Evolutionary conservation across 2,329 filamentous ascomycete genomes (phyloP), one percentile per base, ranked within the genome.

Genomic region (Xylariaceae sp.): DNA sequence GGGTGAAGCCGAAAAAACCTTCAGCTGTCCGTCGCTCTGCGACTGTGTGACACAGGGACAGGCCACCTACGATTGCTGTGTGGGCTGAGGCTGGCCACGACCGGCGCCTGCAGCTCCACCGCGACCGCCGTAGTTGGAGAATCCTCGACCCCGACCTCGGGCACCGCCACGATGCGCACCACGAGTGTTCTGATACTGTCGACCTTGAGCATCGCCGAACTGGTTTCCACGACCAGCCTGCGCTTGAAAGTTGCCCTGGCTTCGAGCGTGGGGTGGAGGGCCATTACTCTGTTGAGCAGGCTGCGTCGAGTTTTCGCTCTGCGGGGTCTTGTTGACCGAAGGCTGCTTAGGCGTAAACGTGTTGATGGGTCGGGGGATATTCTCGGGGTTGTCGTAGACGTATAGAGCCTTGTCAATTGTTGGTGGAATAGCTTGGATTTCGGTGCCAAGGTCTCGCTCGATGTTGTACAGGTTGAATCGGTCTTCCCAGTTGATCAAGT

Each of bases 401-500:
- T 99, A 99, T 44, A 99, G 86, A 65, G 89, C 95, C 83, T 97
- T 97, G 80, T 99, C 94, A 66, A 99, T 99, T 67, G 86, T 88
- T 55, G 86, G 83, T 15, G 94, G 94, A 70, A 99, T 99, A n/a
- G 94, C 88, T 72, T 94, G 90, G 62, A 99, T 99, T 76, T 99
- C 94, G 5, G 94, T 99, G 55, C 94, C 94, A 47, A 99, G 81
- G 71, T 99, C 94, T 68, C 95, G 89, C 76, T 99, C 94, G 68
- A 99, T 99, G 74, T 95, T 95, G 81, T 99, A 99, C 17, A 99
- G 83, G 75, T 97, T 99, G 82, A 96, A 97, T 34, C 94, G 87
- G 74, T 99, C 94, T 59, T 99, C 94, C 94, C 94, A 99, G 75
- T 96, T 97, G 82, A 99, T 99, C 73, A 99, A 80, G 77, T 99